phyloP scores from a whole-genome alignment of 176 grass and related monocot species.

The Musa troglodytarum region DNA sequence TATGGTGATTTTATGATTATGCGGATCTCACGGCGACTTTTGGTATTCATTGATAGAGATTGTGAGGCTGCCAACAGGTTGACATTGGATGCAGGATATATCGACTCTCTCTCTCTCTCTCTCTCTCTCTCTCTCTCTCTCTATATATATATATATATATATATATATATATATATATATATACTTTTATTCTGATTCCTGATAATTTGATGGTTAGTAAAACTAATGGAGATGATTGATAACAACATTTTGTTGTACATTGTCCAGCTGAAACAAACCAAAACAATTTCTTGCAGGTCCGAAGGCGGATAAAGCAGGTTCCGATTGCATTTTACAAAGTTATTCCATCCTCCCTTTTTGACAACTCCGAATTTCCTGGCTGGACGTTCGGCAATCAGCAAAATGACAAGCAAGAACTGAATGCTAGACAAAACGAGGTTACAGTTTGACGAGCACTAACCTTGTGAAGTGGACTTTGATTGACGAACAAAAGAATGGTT shows the following conservation, averaged over 20 bases:
- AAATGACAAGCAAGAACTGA: slow-evolving; percentile 21
- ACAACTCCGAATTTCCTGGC: slow-evolving; percentile 72
- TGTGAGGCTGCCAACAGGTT: too few species aligned
- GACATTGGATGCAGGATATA: too few species aligned
- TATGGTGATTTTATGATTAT: too few species aligned
- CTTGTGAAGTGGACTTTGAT: too few species aligned
- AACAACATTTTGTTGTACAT: background rate
- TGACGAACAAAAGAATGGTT: too few species aligned
- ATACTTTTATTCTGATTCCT: background rate
- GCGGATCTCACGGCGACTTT: too few species aligned
- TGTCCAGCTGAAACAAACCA: too few species aligned
- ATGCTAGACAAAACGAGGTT: slow-evolving; percentile 12
- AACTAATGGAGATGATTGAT: background rate
- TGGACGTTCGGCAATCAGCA: slow-evolving; percentile 43
- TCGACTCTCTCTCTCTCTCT: too few species aligned
- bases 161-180: too few species aligned
- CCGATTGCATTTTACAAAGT: slow-evolving; percentile 86
- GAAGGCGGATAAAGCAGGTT: slow-evolving; percentile 84
- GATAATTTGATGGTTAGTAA: background rate
- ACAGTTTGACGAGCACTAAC: background rate
- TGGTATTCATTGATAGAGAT: too few species aligned
- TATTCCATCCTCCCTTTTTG: slow-evolving; percentile 58
- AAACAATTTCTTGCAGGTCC: slow-evolving; percentile 45
- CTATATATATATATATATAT: too few species aligned
- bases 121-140: too few species aligned